phyloP scores from a whole-genome alignment of 331 rosid genomes.

The Arachis monticola region DNA sequence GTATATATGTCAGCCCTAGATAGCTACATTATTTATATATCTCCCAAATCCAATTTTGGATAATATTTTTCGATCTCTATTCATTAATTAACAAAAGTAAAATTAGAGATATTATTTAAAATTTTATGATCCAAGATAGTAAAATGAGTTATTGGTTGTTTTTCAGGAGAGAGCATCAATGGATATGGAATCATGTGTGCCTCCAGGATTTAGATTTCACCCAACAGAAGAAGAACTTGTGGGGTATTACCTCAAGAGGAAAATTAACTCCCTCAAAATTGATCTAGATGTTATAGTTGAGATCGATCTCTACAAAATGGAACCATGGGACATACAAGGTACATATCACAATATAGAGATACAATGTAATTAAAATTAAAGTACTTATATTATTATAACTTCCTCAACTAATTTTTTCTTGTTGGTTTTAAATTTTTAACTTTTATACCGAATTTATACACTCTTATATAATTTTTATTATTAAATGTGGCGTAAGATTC shows the following conservation, averaged over 20 bases:
- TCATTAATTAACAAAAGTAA: no score
- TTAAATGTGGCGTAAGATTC: no score
- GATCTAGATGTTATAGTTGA: constrained; percentile 83
- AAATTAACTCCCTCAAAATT: constrained; percentile 70
- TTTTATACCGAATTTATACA: no score
- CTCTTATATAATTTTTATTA: no score
- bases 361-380: neutral
- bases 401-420: neutral
- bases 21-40: no score
- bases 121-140: no score
- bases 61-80: no score
- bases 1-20: constrained; percentile 43
- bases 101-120: no score
- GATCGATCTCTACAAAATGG: constrained; percentile 84
- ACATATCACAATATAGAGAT: no score
- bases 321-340: constrained; percentile 99
- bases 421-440: neutral
- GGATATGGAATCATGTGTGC: constrained; percentile 82
- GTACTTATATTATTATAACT: neutral
- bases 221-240: constrained; percentile 95
- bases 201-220: constrained; percentile 92
- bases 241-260: constrained; percentile 81
- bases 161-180: constrained; percentile 52
- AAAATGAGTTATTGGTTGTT: no score
- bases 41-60: no score